phyloP scores from a whole-genome alignment of 345 rosid genomes.

The Brassica incana region DNA sequence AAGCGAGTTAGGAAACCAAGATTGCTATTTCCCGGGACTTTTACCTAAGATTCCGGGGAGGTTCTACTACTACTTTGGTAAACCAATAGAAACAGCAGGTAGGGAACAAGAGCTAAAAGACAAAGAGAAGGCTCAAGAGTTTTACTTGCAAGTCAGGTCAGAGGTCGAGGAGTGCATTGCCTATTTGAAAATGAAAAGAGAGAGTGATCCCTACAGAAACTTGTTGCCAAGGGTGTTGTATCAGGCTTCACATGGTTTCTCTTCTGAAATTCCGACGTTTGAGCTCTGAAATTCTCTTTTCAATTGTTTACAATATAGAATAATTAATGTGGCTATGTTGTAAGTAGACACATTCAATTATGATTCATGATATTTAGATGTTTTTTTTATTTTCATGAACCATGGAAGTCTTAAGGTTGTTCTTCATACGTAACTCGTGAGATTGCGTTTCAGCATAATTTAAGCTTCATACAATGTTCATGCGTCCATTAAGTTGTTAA shows the following conservation, averaged over 20 bases:
- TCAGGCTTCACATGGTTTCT: conserved; percentile 51
- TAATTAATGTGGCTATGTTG: background rate
- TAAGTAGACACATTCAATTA: conserved; percentile 5
- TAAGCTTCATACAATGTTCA: conserved; percentile 13
- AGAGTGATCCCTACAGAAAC: conserved; percentile 65
- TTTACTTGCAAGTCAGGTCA: conserved; percentile 64
- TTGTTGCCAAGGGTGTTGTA: conserved; percentile 50
- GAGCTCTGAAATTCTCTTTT: conserved; percentile 40
- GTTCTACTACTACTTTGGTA: conserved; percentile 74
- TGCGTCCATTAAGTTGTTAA: conserved; percentile 2
- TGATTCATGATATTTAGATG: background rate
- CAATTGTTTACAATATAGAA: background rate
- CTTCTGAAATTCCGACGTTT: conserved; percentile 63
- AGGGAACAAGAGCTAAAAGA: conserved; percentile 51
- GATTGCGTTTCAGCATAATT: conserved; percentile 7
- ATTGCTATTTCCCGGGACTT: conserved; percentile 50
- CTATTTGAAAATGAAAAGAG: conserved; percentile 64
- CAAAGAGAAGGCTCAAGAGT: conserved; percentile 53
- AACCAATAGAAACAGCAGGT: conserved; percentile 72
- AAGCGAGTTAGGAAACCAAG: conserved; percentile 63
- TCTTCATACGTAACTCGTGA: background rate
- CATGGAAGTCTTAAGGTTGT: background rate
- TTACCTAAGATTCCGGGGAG: conserved; percentile 80
- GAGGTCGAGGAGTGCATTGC: conserved; percentile 61
- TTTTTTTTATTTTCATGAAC: background rate